Evolutionary conservation across 2,329 filamentous ascomycete species (phyloP), one percentile per base, ranked within the genome.

Genomic region (Fusarium odoratissimum): DNA sequence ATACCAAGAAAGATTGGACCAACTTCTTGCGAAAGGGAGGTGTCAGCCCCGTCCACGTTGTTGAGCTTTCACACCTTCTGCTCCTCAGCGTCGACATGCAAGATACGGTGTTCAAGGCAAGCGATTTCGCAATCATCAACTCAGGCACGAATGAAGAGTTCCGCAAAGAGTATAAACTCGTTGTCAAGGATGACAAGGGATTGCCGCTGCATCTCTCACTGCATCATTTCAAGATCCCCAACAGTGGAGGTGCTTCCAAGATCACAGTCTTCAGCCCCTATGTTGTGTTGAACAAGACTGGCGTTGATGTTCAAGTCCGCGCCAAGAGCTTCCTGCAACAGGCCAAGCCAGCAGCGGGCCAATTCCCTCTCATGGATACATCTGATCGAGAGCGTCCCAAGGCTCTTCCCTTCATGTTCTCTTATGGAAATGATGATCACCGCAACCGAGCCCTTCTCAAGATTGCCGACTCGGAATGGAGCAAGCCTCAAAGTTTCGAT

Each of bases 1-100:
- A 97, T 81, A 98, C 95, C 0, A 97, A 95, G 86, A 97, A 97
- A 80, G 96, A 99, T 80, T 99, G 96, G 96, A 97, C 94, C 8
- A 99, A 99, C 81, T 99, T 99, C 84, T 85, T 99, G 51, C 91
- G 96, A 64, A 98, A 98, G 82, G 96, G 97, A 31, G 97, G 97
- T 19, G 92, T 98, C 63, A 99, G 96, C 80, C 97, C 97, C 1
- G 95, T 99, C 1, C 96, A 99, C 80, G 95, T 98, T 14, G 95
- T 98, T 23, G 95, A 99, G 82, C 86, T 99, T 25, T 98, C 95
- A 1, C 97, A 98, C 82, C 86, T 99, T 13, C 87, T 99, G 6
- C 86, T 99, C 35, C 89, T 99, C 77, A 98, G 95, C 77, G 89
- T 99, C 71, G 95, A 98, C 77, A 94, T 99, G 91, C 94, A 99